Base-by-base conservation (phyloP, 441 rosid species). In the Viola pubescens region DNA sequence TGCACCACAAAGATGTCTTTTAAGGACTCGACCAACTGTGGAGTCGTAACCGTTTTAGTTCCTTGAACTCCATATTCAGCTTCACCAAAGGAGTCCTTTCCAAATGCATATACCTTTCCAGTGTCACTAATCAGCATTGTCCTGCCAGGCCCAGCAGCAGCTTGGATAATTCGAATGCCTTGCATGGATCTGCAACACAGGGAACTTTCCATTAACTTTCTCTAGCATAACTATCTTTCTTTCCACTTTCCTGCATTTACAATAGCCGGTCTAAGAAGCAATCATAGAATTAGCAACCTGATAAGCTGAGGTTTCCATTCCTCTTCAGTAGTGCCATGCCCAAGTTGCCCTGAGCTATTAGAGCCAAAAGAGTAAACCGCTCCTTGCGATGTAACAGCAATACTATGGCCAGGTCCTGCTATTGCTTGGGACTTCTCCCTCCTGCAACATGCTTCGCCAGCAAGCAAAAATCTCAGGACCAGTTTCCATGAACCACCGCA, bases 401-500 rank as follows among this genome's bases (percentile, higher is more conserved):
- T 73, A 64, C 95, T 90, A 58, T 94, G 99, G 53, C 95, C 94
- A 10, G 95, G 90, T 53, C 99, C 99, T 19, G 98, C 97, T 59
- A 84, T 65, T 8, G 91, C 99, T 70, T 88, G 98, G 5, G 92
- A 88, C 65, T 82, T 94, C 82, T 88, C 99, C 77, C 99, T 80
- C 76, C 99, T 69, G 74, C 83, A 82, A 76, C 95, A 88, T 50
- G 80, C 82, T 79, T 94, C 99, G 63, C 97, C 97, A 58, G 94
- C 91, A 62, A 88, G 82, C 69, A 94, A 75, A 75, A 85, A 88
- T 81, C 83, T 79, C 48, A 94, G 86, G 26, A 88, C 94, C 48
- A 94, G 73, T 61, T 94, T 94, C 99, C 99, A 94, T 1, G 99
- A 86, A 9, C 91, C 99, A 43, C 99, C 99, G 37, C 99, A 90